Percentiles rank a stretch among this genome's conserved stretches.
Evolutionary conservation across 2,329 filamentous ascomycete genomes (phyloP).

Genomic region (Colletotrichum phormii): DNA sequence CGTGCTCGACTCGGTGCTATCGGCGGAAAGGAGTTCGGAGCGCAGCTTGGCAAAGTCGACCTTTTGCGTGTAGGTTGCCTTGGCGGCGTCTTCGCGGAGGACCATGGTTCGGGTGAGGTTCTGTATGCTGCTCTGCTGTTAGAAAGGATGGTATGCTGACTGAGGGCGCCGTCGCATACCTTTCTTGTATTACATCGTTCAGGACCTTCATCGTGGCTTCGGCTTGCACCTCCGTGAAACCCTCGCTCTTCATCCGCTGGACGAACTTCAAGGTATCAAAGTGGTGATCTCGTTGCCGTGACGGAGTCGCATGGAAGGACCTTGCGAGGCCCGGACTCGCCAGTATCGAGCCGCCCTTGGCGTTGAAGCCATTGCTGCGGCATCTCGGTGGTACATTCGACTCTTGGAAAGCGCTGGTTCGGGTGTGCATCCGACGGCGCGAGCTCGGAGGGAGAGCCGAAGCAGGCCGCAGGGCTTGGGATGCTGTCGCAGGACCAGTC

Average conservation of each 20-base stretch:
- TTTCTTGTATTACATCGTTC: conserved; percentile 97
- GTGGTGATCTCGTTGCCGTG: conserved; percentile 82
- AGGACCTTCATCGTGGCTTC: conserved; percentile 99
- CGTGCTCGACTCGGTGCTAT: conserved; percentile 89
- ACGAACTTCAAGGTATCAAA: conserved; percentile 99
- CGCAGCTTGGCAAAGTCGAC: conserved; percentile 98
- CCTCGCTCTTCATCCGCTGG: conserved; percentile 87
- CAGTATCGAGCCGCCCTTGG: conserved; percentile 39
- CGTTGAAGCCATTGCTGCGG: conserved; percentile 3
- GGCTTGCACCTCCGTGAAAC: conserved; percentile 94
- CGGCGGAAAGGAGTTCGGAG: conserved; percentile 90
- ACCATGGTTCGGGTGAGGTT: conserved; percentile 99
- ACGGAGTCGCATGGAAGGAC: conserved; percentile 76
- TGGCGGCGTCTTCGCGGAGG: conserved; percentile 89
- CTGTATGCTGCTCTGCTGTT: conserved; percentile 75
- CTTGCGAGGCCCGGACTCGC: conserved; percentile 49
- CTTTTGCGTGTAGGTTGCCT: conserved; percentile 85
- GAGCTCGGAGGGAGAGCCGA: conserved; percentile 39
- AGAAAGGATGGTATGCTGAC: neutral
- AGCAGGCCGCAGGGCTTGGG: conserved; percentile 43
- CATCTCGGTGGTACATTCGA: conserved; percentile 35
- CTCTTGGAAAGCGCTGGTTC: conserved; percentile 42
- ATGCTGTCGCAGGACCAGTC: conserved; percentile 48
- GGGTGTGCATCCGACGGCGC: conserved; percentile 35
- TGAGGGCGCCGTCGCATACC: conserved; percentile 55